Evolutionary conservation across 805 yeast genomes (phyloP).

Genomic region (Candida alai): DNA sequence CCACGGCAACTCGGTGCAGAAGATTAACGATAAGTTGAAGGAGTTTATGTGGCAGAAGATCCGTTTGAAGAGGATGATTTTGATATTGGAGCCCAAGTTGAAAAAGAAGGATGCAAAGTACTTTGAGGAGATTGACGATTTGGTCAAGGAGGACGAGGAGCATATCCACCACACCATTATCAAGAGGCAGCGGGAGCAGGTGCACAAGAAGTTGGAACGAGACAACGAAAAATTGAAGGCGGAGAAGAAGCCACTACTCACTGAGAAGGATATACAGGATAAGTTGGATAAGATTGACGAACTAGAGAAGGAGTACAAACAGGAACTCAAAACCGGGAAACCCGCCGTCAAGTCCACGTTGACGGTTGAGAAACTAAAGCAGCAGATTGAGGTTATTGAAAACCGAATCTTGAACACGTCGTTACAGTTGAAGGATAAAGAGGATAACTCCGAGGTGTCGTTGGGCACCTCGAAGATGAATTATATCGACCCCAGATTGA

Average conservation of each 20-base stretch:
- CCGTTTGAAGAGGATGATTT: slow-evolving; percentile 65
- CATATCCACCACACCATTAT: slow-evolving; percentile 56
- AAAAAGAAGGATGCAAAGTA: slow-evolving; percentile 50
- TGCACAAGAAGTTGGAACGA: slow-evolving; percentile 59
- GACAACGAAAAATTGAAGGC: slow-evolving; percentile 72
- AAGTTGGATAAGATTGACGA: slow-evolving; percentile 55
- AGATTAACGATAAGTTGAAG: slow-evolving; percentile 69
- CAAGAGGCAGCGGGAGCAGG: slow-evolving; percentile 63
- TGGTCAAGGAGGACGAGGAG: slow-evolving; percentile 61
- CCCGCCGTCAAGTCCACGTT: slow-evolving; percentile 49
- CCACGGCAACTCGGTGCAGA: slow-evolving; percentile 77
- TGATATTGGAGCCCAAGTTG: slow-evolving; percentile 56
- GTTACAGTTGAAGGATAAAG: slow-evolving; percentile 83
- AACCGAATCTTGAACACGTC: slow-evolving; percentile 64
- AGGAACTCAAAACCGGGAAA: slow-evolving; percentile 57
- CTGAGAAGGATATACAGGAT: slow-evolving; percentile 55
- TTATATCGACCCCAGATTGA: slow-evolving; percentile 90
- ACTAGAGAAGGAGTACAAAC: slow-evolving; percentile 44
- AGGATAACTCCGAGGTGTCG: slow-evolving; percentile 91
- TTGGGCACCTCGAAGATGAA: slow-evolving; percentile 90
- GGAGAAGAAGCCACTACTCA: slow-evolving; percentile 51
- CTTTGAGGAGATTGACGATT: slow-evolving; percentile 65
- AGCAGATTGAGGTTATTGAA: slow-evolving; percentile 69
- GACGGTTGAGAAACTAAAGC: slow-evolving; percentile 66
- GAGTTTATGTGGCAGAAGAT: slow-evolving; percentile 85